Evolutionary conservation across 257 asterid genomes (phyloP), one percentile per base, ranked within the genome.

Genomic region (Solanum boliviense): DNA sequence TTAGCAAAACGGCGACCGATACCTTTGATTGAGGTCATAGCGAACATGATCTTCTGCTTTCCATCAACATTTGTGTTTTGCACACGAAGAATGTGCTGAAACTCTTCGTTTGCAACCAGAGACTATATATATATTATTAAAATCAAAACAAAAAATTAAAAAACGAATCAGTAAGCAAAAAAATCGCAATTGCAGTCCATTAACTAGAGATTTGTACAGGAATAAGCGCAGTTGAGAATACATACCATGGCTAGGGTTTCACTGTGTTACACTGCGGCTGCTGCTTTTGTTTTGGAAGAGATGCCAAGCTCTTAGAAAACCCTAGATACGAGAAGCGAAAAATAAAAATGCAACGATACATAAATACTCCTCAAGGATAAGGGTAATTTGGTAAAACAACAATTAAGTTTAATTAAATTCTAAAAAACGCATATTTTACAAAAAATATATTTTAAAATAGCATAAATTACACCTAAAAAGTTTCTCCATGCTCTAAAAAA

Each of bases 31-130:
- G 99, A 94, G 87, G 98, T 96, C 95, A 96, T 27, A 60, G 99
- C 99, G 62, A 94, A 96, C 99, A 96, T 96, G 87, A 96, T 96
- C 93, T 96, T 96, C 92, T 96, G 98, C 87, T 96, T 96, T 23
- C 99, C 99, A 75, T 95, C 99, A 1, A 96, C 99, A 84, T 96
- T 96, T 0, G 99, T 96, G 86, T 96, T 96, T 91, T 95, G 98
- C 67, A 96, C 93, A 95, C 99, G 99, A 81, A 96, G 94, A 92
- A 96, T 96, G 92, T 96, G 99, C 94, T 96, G 99, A 89, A 96
- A 96, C 0, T 96, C 99, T 75, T 96, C 99, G 78, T 93, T 94
- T 20, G 98, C 94, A 20, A 96, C 98, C 62, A 95, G 91, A 65
- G 86, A 48, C 86, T 82, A 27, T 9, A 7, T 16, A 48, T 31